phyloP scores from a whole-genome alignment of 2,329 filamentous ascomycete genomes.

The Stagonosporopsis rhizophila region DNA sequence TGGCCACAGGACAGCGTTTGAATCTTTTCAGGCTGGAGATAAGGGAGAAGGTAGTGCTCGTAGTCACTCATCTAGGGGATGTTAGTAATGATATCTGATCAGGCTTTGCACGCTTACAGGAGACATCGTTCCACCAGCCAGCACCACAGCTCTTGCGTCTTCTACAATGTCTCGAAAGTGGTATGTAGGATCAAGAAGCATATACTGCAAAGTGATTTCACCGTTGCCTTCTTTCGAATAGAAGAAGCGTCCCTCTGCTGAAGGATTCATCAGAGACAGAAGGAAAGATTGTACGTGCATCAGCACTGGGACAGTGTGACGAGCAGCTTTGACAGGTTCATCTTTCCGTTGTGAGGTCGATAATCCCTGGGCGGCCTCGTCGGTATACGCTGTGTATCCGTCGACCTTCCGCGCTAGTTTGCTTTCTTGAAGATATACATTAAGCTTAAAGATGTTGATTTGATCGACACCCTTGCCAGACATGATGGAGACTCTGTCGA shows the following conservation, averaged over 20 bases:
- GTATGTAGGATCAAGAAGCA: constrained; percentile 88
- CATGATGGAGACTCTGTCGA: constrained; percentile 75
- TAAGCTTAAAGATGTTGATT: constrained; percentile 89
- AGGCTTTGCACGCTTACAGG: constrained; percentile 61
- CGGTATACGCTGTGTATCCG: constrained; percentile 74
- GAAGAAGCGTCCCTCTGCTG: constrained; percentile 69
- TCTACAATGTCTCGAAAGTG: constrained; percentile 89
- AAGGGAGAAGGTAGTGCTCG: constrained; percentile 82
- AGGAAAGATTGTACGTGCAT: constrained; percentile 75
- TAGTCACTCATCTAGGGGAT: constrained; percentile 78
- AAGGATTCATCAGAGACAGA: constrained; percentile 83
- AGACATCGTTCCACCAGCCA: constrained; percentile 97
- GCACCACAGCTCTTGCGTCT: constrained; percentile 82
- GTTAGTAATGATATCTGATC: constrained; percentile 6
- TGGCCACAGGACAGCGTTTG: constrained; percentile 91
- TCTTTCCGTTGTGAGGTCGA: constrained; percentile 16
- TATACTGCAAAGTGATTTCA: constrained; percentile 76
- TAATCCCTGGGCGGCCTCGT: constrained; percentile 53
- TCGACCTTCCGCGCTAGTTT: constrained; percentile 95
- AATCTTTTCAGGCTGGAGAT: constrained; percentile 68
- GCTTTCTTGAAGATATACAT: constrained; percentile 87
- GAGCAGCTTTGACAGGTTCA: constrained; percentile 13
- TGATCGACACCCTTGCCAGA: constrained; percentile 89
- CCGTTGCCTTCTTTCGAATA: constrained; percentile 56
- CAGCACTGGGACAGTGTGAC: constrained; percentile 60